These are phyloP conservation scores for Sporothrix pseudoabietina DNA, from an alignment of 2,329 filamentous ascomycete genomes.

Conservation along the genomic window DNA sequence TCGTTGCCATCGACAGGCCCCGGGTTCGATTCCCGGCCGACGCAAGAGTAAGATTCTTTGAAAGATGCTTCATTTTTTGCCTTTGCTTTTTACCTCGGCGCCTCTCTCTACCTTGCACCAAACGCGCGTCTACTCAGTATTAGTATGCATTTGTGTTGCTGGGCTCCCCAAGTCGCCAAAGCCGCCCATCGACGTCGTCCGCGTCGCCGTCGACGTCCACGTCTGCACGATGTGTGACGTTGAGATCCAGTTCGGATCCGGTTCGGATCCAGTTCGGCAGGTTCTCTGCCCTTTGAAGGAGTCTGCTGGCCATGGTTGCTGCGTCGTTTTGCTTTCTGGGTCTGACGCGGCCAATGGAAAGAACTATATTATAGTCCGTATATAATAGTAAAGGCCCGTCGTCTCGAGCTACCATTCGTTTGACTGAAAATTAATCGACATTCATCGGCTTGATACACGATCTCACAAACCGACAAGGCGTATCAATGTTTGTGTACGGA, in stretches of 20 bases:
- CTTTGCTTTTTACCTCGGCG: not conserved
- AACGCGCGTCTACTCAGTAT: not conserved
- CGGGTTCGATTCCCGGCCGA: conserved; percentile 30
- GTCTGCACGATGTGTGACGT: no score
- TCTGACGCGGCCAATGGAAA: not conserved
- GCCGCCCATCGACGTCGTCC: not conserved
- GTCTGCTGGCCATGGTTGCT: conserved; percentile 1
- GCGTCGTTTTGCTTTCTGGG: not conserved
- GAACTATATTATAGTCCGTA: not conserved
- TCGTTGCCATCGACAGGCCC: conserved; percentile 26
- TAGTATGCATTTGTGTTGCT: not conserved
- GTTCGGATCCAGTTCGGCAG: not conserved
- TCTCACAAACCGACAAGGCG: not conserved
- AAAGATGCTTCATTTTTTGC: no score
- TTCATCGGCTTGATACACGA: no score
- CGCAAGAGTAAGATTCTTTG: not conserved
- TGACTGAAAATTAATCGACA: no score
- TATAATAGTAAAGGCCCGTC: no score
- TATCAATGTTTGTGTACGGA: no score
- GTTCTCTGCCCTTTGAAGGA: not conserved
- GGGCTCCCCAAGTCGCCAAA: not conserved
- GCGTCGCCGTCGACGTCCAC: no score
- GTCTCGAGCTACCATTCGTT: no score
- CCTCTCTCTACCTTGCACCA: not conserved
- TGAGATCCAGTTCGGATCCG: no score